Evolutionary conservation across 352 stramenopile genomes (phyloP).

Genomic region (Achlya hypogyna): DNA sequence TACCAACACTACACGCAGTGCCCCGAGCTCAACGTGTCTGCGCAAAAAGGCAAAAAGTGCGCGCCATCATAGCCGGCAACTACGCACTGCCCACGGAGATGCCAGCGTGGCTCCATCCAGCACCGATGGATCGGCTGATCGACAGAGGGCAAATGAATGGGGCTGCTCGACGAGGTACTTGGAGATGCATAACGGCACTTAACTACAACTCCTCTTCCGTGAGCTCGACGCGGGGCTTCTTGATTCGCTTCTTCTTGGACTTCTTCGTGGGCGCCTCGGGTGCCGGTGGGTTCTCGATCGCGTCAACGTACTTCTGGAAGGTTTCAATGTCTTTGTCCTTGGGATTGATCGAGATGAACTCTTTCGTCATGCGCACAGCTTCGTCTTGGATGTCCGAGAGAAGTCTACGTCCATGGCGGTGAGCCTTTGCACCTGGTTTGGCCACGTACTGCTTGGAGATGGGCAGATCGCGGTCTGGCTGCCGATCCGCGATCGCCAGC

Average conservation of each 20-base stretch:
- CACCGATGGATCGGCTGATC: too few species aligned
- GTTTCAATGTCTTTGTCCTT: slow-evolving; percentile 15
- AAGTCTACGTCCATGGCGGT: neutral
- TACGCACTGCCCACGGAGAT: too few species aligned
- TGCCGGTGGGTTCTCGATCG: neutral
- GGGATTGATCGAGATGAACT: slow-evolving; percentile 9
- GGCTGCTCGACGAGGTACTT: too few species aligned
- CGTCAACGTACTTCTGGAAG: slow-evolving; percentile 9
- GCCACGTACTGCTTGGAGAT: slow-evolving; percentile 10
- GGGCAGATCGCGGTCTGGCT: slow-evolving; percentile 7
- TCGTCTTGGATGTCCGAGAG: slow-evolving; percentile 8
- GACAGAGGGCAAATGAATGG: too few species aligned
- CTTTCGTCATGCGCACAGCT: slow-evolving; percentile 2
- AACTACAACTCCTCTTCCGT: slow-evolving; percentile 4
- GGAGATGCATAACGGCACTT: neutral
- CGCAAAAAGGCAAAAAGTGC: too few species aligned
- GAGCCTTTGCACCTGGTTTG: neutral
- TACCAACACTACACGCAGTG: too few species aligned
- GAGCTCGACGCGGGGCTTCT: neutral
- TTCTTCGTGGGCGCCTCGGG: neutral
- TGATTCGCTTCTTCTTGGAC: neutral
- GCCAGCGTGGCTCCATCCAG: neutral
- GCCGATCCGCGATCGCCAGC: slow-evolving; percentile 1
- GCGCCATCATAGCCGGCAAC: too few species aligned
- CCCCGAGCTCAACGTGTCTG: neutral